Conservation (phyloP, 768 basidiomycete species). For the Hygrophorus pudorinus region DNA sequence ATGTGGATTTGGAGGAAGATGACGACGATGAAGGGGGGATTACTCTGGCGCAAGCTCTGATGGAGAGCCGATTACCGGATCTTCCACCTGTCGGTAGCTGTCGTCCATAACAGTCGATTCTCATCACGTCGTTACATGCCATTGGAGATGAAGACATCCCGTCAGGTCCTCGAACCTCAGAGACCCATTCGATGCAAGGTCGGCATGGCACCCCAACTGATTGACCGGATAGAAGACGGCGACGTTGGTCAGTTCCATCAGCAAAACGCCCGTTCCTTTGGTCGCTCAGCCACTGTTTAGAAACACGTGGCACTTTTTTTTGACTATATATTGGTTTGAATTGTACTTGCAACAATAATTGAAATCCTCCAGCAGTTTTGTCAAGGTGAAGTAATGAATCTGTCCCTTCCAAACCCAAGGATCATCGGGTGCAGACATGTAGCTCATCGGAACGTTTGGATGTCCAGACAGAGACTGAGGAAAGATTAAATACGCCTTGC, state of each 20-base stretch:
- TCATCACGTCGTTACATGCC: slow-evolving; percentile 38
- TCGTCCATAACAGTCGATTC: slow-evolving; percentile 58
- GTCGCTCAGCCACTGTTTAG: no score
- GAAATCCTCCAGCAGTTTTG: no score
- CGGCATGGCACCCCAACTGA: slow-evolving; percentile 21
- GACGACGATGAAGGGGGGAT: slow-evolving; percentile 65
- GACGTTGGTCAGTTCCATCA: slow-evolving; percentile 58
- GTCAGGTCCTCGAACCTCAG: slow-evolving; percentile 36
- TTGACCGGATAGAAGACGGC: slow-evolving; percentile 34
- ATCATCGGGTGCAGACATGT: no score
- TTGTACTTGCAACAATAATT: no score
- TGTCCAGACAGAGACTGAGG: no score
- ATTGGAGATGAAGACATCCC: slow-evolving; percentile 33
- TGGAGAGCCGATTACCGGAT: slow-evolving; percentile 72
- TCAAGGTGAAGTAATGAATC: no score
- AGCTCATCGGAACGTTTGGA: no score
- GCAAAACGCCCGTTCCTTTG: no score
- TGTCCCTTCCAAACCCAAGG: no score
- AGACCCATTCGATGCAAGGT: slow-evolving; percentile 24
- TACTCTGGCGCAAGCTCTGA: slow-evolving; percentile 59
- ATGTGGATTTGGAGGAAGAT: slow-evolving; percentile 22
- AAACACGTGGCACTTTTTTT: no score
- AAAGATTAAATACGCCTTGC: no score
- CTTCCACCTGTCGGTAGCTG: slow-evolving; percentile 61
- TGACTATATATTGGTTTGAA: no score